Evolutionary conservation across 1,284 basidiomycete genomes (phyloP).

Genomic region (Flammula alnicola): DNA sequence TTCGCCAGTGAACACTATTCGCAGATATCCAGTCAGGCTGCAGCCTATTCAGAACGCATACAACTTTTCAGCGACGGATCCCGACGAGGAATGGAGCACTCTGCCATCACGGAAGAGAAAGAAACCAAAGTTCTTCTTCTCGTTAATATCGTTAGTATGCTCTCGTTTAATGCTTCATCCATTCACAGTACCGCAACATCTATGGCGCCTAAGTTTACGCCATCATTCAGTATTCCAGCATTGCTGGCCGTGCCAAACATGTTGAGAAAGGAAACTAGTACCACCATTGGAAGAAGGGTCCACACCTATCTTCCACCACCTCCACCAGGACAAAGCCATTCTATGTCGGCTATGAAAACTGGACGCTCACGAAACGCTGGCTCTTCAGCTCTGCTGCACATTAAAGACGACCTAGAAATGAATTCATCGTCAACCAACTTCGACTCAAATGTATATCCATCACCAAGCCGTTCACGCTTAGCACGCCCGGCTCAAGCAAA

Average conservation of each 20-base stretch:
- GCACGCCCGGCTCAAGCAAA: neutral
- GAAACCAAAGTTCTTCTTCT: constrained; percentile 28
- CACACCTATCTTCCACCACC: constrained; percentile 54
- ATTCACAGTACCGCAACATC: neutral
- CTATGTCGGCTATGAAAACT: neutral
- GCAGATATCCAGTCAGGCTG: too few relatives aligned
- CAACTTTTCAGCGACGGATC: constrained; percentile 37
- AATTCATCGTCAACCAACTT: neutral
- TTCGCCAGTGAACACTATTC: neutral
- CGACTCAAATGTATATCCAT: constrained; percentile 9
- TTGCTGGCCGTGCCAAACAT: constrained; percentile 11
- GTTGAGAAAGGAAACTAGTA: constrained; percentile 18
- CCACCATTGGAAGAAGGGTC: constrained; percentile 37
- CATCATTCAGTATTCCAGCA: constrained; percentile 43
- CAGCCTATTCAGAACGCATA: constrained; percentile 35
- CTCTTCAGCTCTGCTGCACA: too few relatives aligned
- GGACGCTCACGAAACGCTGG: too few relatives aligned
- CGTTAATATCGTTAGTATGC: neutral
- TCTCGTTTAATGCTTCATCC: neutral
- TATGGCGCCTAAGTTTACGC: constrained; percentile 32
- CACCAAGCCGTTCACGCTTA: neutral
- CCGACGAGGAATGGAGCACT: constrained; percentile 55
- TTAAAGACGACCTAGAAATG: neutral
- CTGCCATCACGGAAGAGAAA: constrained; percentile 40
- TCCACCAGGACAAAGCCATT: constrained; percentile 7